Conservation (phyloP, 2,329 filamentous ascomycete genomes). For the Hypomyces rosellus region DNA sequence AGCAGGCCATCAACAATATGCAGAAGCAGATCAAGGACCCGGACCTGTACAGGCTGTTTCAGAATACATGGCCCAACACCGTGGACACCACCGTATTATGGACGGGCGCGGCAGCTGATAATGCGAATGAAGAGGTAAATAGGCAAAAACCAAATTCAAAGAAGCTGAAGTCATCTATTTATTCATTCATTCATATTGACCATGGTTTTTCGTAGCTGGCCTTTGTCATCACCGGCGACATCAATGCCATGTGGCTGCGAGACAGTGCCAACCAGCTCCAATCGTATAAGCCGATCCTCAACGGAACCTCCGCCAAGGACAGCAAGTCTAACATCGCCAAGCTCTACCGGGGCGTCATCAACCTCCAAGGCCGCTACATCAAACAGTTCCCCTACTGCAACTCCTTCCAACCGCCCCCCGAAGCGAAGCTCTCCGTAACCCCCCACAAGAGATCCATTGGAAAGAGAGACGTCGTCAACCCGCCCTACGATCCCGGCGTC, state of each 20-base stretch:
- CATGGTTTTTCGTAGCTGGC: conserved; percentile 44
- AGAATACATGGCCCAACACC: conserved; percentile 69
- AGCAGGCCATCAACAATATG: conserved; percentile 65
- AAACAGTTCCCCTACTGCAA: conserved; percentile 77
- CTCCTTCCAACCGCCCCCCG: conserved; percentile 82
- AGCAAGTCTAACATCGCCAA: conserved; percentile 49
- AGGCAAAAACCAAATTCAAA: too few relatives aligned
- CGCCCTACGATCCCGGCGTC: conserved; percentile 57
- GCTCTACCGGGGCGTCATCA: conserved; percentile 68
- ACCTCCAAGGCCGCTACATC: conserved; percentile 68
- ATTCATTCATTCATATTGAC: too few relatives aligned
- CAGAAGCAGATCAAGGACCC: conserved; percentile 66
- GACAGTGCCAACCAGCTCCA: conserved; percentile 80
- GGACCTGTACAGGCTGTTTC: conserved; percentile 64
- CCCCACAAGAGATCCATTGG: too few relatives aligned
- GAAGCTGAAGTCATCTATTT: too few relatives aligned
- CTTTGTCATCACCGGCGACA: conserved; percentile 81
- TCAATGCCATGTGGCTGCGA: conserved; percentile 88
- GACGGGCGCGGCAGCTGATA: conserved; percentile 54
- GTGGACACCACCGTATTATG: conserved; percentile 67
- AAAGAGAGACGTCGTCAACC: conserved; percentile 47
- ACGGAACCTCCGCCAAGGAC: conserved; percentile 42
- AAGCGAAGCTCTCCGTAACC: conserved; percentile 40
- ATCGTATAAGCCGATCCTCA: conserved; percentile 62
- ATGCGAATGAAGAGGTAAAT: conserved; percentile 52